A percentile compares a stretch with the other conserved stretches of the same genome.
These are phyloP conservation scores for Penicillium parvum DNA, from an alignment of 495 filamentous ascomycete genomes.

Conservation along the genomic window DNA sequence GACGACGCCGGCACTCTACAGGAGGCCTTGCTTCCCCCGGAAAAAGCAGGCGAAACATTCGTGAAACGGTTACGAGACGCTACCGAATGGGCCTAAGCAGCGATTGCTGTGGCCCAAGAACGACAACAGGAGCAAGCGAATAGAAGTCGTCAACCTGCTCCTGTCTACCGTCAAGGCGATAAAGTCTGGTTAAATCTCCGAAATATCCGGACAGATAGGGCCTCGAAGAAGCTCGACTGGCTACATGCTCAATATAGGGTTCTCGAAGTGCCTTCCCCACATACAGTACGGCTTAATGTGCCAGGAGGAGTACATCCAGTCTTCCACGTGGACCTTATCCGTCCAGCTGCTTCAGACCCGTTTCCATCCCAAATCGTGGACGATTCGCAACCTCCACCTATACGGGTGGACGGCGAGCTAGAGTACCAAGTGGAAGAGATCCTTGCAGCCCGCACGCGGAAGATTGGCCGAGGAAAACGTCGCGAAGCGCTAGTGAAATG, in stretches of 20 bases:
- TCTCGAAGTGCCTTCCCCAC: too few relatives aligned
- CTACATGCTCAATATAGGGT: too few relatives aligned
- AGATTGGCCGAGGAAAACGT: too few relatives aligned
- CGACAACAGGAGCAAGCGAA: neutral
- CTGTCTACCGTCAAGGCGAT: too few relatives aligned
- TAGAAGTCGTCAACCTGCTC: neutral
- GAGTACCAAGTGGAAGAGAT: neutral
- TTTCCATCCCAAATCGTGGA: slow-evolving; percentile 2
- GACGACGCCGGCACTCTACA: neutral
- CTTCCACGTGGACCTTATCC: neutral
- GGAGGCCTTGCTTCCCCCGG: too few relatives aligned
- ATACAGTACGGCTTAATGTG: too few relatives aligned
- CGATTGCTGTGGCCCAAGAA: neutral
- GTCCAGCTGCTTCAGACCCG: neutral
- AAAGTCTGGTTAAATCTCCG: too few relatives aligned
- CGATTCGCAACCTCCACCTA: neutral
- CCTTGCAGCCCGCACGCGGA: too few relatives aligned
- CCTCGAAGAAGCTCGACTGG: too few relatives aligned
- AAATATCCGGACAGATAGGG: neutral
- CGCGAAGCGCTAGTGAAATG: too few relatives aligned
- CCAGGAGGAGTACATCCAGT: neutral
- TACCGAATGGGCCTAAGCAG: slow-evolving; percentile 3
- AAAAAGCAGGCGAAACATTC: neutral
- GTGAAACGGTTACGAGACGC: slow-evolving; percentile 1
- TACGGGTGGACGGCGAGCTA: neutral